Percentiles rank a stretch among this genome's conserved stretches.
Evolutionary conservation across 2,329 filamentous ascomycete species (phyloP).

Genomic region (Didymella keratinophila): DNA sequence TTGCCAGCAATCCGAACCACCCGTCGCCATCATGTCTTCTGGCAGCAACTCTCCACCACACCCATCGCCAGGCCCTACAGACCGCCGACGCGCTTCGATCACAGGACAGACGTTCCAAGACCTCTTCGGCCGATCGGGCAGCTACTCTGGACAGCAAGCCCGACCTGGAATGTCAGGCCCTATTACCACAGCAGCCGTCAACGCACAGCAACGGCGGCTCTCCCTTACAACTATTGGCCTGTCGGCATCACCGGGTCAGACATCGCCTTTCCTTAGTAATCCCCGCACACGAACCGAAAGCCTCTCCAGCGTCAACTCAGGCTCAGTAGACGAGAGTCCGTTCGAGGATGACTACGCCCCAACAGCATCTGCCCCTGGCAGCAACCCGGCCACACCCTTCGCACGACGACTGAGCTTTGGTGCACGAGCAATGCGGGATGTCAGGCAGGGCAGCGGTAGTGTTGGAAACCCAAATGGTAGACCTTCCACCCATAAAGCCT

Average conservation of each 20-base stretch:
- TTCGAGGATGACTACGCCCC: constrained; percentile 64
- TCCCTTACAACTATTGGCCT: constrained; percentile 60
- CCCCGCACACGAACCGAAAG: constrained; percentile 56
- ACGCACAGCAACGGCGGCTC: constrained; percentile 59
- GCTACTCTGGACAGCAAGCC: constrained; percentile 43
- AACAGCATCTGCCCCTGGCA: constrained; percentile 61
- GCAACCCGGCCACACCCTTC: constrained; percentile 75
- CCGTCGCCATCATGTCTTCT: constrained; percentile 45
- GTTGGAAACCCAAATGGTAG: constrained; percentile 69
- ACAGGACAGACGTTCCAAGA: constrained; percentile 59
- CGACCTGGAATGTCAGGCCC: constrained; percentile 52
- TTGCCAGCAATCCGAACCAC: constrained; percentile 8
- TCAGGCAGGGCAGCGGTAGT: constrained; percentile 63
- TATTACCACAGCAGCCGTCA: constrained; percentile 58
- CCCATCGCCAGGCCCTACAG: constrained; percentile 46
- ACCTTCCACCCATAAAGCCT: constrained; percentile 61
- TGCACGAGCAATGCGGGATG: constrained; percentile 76
- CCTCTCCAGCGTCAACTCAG: constrained; percentile 57
- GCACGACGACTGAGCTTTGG: constrained; percentile 90
- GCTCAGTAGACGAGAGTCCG: constrained; percentile 59
- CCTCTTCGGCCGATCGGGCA: constrained; percentile 54
- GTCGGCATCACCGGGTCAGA: constrained; percentile 53
- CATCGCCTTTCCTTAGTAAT: constrained; percentile 50
- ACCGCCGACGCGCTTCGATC: constrained; percentile 57
- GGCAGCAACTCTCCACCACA: constrained; percentile 52